Percentiles rank a stretch among this genome's conserved stretches.
Conservation (phyloP, 2,329 filamentous ascomycete genomes). For the Cadophora gregata region DNA sequence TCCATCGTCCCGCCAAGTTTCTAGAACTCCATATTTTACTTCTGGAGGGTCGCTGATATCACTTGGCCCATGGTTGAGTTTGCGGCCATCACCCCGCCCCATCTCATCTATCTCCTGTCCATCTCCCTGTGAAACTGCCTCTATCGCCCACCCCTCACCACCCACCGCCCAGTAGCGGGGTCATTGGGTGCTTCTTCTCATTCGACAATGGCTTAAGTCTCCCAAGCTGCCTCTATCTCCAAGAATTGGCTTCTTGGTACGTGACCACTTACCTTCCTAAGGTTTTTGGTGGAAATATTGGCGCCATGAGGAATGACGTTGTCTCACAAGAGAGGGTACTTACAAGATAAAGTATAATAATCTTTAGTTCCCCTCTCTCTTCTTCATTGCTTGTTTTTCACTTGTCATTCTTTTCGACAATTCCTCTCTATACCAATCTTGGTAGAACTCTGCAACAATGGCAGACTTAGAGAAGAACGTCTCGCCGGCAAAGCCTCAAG, state of each 20-base stretch:
- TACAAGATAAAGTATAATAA: conserved; percentile 5
- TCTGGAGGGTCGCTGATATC: neutral
- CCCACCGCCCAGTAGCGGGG: conserved; percentile 2
- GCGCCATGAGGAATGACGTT: conserved; percentile 15
- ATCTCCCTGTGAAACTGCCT: neutral
- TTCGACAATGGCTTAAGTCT: neutral
- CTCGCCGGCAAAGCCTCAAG: neutral
- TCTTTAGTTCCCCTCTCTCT: neutral
- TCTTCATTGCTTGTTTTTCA: conserved; percentile 8
- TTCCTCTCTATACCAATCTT: neutral
- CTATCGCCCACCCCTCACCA: neutral
- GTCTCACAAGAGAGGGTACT: neutral
- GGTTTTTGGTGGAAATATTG: conserved; percentile 2
- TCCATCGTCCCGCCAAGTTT: conserved; percentile 5
- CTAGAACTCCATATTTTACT: neutral
- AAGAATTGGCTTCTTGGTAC: conserved; percentile 12
- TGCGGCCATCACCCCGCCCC: conserved; percentile 9
- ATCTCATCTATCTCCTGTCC: neutral
- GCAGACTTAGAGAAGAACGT: conserved; percentile 11
- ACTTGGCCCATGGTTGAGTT: conserved; percentile 4
- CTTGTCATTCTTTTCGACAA: neutral
- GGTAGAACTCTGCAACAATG: conserved; percentile 8
- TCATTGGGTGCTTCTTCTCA: conserved; percentile 1
- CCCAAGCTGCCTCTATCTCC: conserved; percentile 1
- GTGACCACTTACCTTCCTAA: neutral